Evolutionary conservation across 202 grass and related monocot genomes (phyloP).

Genomic region (Setaria viridis): DNA sequence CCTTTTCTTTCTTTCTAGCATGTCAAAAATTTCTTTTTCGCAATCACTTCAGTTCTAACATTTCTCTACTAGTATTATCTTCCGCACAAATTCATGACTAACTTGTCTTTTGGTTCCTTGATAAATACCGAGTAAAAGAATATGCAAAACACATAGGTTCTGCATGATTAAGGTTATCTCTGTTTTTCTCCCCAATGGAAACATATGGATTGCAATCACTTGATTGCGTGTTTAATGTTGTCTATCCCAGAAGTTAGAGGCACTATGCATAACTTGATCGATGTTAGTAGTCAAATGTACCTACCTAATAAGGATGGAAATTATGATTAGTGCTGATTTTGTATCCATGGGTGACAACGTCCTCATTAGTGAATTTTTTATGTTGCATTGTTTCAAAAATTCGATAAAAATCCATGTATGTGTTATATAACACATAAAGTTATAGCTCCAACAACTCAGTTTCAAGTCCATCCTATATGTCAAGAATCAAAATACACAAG

Average conservation of each 20-base stretch:
- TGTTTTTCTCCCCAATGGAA: too few species aligned
- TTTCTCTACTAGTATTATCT: too few species aligned
- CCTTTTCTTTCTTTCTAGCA: conserved; percentile 28
- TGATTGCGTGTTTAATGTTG: conserved; percentile 3
- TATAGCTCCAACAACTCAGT: too few species aligned
- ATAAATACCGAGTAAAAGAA: not conserved
- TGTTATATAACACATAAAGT: too few species aligned
- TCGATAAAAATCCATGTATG: too few species aligned
- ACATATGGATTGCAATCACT: not conserved
- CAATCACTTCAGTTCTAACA: not conserved
- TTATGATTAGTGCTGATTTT: not conserved
- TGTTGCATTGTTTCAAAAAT: too few species aligned
- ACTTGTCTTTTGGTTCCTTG: not conserved
- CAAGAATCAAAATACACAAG: too few species aligned
- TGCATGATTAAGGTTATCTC: not conserved
- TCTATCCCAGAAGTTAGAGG: conserved; percentile 7
- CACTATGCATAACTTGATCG: conserved; percentile 18
- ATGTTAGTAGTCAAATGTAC: not conserved
- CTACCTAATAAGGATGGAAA: not conserved
- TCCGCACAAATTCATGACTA: conserved; percentile 8
- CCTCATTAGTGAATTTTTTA: too few species aligned
- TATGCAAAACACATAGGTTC: not conserved
- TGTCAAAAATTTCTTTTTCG: not conserved
- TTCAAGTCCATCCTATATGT: too few species aligned
- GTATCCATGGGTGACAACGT: too few species aligned